Evolutionary conservation across 805 yeast species (phyloP).

Genomic region (Metschnikowia aberdeeniae): DNA sequence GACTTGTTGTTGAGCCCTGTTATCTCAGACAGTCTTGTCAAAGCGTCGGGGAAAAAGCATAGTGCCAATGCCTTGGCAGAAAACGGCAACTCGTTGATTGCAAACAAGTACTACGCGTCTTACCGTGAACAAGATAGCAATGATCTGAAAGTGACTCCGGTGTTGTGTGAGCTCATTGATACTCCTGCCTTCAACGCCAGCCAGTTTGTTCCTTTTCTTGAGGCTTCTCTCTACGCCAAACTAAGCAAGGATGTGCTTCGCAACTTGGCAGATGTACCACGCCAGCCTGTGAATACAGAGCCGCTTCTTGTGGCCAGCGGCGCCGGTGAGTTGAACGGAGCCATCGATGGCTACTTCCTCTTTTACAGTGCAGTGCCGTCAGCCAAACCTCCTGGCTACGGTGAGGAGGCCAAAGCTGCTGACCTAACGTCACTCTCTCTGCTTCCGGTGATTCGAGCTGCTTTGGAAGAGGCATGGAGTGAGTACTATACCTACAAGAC

Average conservation of each 20-base stretch:
- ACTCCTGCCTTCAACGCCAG: constrained; percentile 68
- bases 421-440: constrained; percentile 29
- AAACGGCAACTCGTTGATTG: neutral
- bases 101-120: constrained; percentile 21
- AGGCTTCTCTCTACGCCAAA: constrained; percentile 61
- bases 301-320: constrained; percentile 75
- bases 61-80: neutral
- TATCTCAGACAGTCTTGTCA: constrained; percentile 20
- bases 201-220: constrained; percentile 70
- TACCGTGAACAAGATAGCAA: constrained; percentile 8
- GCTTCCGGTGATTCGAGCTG: constrained; percentile 46
- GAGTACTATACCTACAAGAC: constrained; percentile 55
- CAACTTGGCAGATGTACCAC: constrained; percentile 60
- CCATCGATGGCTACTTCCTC: constrained; percentile 68
- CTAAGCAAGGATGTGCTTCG: constrained; percentile 55
- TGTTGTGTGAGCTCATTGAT: constrained; percentile 65
- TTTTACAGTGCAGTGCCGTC: constrained; percentile 69
- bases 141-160: constrained; percentile 33
- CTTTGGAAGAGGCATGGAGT: constrained; percentile 70
- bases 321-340: constrained; percentile 71
- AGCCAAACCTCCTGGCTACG: constrained; percentile 56
- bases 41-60: neutral
- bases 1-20: constrained; percentile 28
- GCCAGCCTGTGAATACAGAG: constrained; percentile 58
- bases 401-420: constrained; percentile 20